Base-by-base conservation (phyloP, 202 grass and related monocot species). In the Bolboschoenoplectus hybrid region DNA sequence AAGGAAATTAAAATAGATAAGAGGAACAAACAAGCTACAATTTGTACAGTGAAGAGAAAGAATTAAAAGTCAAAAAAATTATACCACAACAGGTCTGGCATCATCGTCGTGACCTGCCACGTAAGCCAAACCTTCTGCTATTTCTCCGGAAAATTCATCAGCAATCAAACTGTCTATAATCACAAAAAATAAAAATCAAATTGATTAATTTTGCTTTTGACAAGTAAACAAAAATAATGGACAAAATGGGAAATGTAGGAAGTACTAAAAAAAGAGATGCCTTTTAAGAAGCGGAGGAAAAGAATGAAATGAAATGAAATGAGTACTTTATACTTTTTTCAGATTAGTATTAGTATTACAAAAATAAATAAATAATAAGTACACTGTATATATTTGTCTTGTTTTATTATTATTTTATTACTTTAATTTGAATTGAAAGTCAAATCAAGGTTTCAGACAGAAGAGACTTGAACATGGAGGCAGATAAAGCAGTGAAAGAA, bases 91-190 rank as follows among this genome's bases (percentile, higher is more conserved):
- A 9, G 97, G 93, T 68, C 97, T 94, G 39, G 85, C 89, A 49
- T 99, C 97, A 87, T 97, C 92, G 85, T 99, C 97, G 81, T 97
- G 93, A 14, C 97, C 97, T 49, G 92, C 92, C 80, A 99, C 97
- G 85, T 94, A 94, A 36, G 97, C 90, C 60, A 93, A 80, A 67
- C 97, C 97, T 11, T 97, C 97, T 2, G 87, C 85, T 36, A 99
- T 82, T 88, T 99, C 97, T 38, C 86, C 88, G 39, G 92, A 92
- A 88, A 99, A 99, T 85, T 99, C 93, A 61, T 99, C 97, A 71
- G 97, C 97, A 47, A 97, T 92, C 52, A 99, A 88, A 85, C 92
- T 91, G 68, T 94, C 97, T 99, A 89, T 84, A 10, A 17, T 6
- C 19, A 74, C 40, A 75, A 40, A 68, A 7, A 64, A 40, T 57